Evolutionary conservation across 140 eudicot species (phyloP).

Genomic region (Flaveria floridana): DNA sequence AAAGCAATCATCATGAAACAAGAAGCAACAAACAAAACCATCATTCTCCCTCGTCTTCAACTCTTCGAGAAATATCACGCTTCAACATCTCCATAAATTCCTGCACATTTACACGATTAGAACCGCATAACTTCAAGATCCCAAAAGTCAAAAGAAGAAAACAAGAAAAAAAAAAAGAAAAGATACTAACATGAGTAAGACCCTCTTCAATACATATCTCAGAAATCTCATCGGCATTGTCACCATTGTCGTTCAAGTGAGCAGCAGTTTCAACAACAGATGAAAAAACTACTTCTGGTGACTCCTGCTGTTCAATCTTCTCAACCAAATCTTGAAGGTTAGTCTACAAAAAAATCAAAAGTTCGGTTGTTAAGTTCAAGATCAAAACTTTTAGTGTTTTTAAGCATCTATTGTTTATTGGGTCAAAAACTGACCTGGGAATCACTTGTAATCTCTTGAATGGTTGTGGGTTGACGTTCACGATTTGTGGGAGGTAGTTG

Average conservation of each 20-base stretch:
- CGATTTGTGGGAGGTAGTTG: slow-evolving; percentile 32
- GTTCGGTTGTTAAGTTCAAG: neutral
- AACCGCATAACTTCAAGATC: neutral
- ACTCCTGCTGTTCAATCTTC: slow-evolving; percentile 56
- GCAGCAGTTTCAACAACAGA: slow-evolving; percentile 62
- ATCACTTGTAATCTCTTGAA: slow-evolving; percentile 33
- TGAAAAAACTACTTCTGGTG: slow-evolving; percentile 51
- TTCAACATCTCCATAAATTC: slow-evolving; percentile 66
- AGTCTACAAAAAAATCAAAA: slow-evolving; percentile 21
- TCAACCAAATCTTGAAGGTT: slow-evolving; percentile 48
- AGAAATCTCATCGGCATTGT: slow-evolving; percentile 45
- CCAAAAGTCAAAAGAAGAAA: neutral
- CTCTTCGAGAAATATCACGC: slow-evolving; percentile 53
- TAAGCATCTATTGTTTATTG: slow-evolving; percentile 4
- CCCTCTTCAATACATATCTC: slow-evolving; percentile 50
- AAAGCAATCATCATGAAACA: slow-evolving; percentile 11
- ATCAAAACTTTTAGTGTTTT: neutral
- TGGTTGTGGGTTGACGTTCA: slow-evolving; percentile 30
- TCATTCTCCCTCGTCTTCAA: slow-evolving; percentile 38
- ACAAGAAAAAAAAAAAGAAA: neutral
- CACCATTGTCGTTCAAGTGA: slow-evolving; percentile 33
- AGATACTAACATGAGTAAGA: slow-evolving; percentile 55
- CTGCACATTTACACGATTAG: slow-evolving; percentile 34
- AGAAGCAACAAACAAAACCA: slow-evolving; percentile 3
- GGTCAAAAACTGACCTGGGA: slow-evolving; percentile 54